Conservation (phyloP, 1,284 basidiomycete genomes). For the Leccinum solheimii region DNA sequence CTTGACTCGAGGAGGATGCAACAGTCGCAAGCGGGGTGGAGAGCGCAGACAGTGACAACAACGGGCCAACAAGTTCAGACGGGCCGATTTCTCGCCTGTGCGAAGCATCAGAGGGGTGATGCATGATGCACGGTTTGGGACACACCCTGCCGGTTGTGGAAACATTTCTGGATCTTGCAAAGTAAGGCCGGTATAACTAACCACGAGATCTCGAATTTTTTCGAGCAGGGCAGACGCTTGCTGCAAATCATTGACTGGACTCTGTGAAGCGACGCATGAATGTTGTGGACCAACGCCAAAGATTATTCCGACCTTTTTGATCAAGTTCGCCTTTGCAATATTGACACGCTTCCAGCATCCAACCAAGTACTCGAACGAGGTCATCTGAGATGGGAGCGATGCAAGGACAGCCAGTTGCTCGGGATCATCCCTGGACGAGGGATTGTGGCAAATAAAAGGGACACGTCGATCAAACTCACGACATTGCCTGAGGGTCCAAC, state of each 20-base stretch:
- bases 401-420: constrained; percentile 79
- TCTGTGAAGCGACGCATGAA: constrained; percentile 34
- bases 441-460: neutral
- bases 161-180: constrained; percentile 96
- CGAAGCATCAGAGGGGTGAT: constrained; percentile 9
- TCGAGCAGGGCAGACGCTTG: constrained; percentile 65
- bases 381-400: constrained; percentile 76
- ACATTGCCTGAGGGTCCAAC: constrained; percentile 72
- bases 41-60: constrained; percentile 69
- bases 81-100: constrained; percentile 69
- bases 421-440: constrained; percentile 66
- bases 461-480: constrained; percentile 48
- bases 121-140: constrained; percentile 15
- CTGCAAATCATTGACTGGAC: constrained; percentile 61
- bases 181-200: constrained; percentile 89
- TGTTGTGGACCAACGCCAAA: neutral
- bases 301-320: constrained; percentile 54
- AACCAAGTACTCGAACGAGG: constrained; percentile 88
- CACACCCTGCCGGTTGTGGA: constrained; percentile 77
- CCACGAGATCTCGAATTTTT: constrained; percentile 75
- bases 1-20: constrained; percentile 18
- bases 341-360: constrained; percentile 89
- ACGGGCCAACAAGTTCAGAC: constrained; percentile 71
- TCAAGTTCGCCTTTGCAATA: constrained; percentile 50
- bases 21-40: constrained; percentile 48